Conservation (phyloP, 176 grass and related monocot genomes). For the Cenchrus fungigraminus region DNA sequence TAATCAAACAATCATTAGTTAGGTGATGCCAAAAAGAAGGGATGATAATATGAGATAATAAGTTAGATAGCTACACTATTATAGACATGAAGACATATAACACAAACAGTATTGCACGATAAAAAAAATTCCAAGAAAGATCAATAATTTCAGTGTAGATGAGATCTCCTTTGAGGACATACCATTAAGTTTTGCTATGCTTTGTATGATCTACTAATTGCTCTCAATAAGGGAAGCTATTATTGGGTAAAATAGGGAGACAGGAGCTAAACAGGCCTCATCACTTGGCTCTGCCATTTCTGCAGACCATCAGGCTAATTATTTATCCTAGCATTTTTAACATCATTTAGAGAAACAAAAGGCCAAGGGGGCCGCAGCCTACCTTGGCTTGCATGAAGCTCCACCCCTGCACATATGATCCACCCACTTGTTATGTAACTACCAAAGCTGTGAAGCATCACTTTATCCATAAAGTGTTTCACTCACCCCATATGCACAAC, state of each 20-base stretch:
- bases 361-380: no score
- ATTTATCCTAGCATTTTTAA: no score
- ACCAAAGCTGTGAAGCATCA: neutral
- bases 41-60: neutral
- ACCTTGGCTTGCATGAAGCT: no score
- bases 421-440: neutral
- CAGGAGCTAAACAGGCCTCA: neutral
- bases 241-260: neutral
- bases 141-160: neutral
- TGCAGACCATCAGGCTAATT: neutral
- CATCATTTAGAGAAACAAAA: no score
- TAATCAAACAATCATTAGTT: neutral
- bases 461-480: neutral
- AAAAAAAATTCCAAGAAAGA: neutral
- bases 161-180: neutral
- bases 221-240: neutral
- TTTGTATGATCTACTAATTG: neutral
- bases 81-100: neutral
- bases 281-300: neutral
- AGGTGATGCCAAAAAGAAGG: neutral
- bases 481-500: neutral
- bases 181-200: neutral
- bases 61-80: neutral
- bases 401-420: neutral
- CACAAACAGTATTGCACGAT: neutral